Evolutionary conservation across 2,329 filamentous ascomycete species (phyloP), one percentile per base, ranked within the genome.

Genomic region (Neonectria magnoliae): DNA sequence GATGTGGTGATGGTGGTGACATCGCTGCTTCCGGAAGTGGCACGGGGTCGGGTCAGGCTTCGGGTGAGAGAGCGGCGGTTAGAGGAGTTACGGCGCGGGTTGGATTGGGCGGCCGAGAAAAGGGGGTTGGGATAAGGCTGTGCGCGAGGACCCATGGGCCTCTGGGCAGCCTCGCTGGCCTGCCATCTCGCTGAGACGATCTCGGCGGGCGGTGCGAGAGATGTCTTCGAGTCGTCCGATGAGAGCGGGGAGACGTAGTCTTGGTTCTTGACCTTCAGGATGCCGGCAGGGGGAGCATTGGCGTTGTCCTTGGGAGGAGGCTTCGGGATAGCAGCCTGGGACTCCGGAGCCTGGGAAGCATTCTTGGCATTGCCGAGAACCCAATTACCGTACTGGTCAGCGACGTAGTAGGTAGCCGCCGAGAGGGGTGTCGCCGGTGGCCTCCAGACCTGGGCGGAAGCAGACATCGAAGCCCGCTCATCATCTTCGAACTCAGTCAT

Each of bases 401-500:
- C 81, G 51, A 86, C 80, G 67, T 86, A 87, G 48, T 81, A 80
- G 1, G 82, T 81, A 2, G 80, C 79, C 0, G 82, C 81, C 2
- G 83, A 83, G 44, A 79, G 76, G 1, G 84, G 81, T 20, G 81
- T 82, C 2, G 78, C 77, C 2, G 81, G 80, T 0, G 84, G 84
- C 13, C 83, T 78, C 85, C 85, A 87, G 50, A 86, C 81, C 60
- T 83, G 80, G n/a, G 67, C 81, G 71, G 54, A 79, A 25, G 72
- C 74, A 4, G 78, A 76, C 51, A 71, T 50, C 48, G 81, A 77
- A 70, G 77, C 53, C 62, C 77, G 76, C 64, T 84, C 77, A 69
- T 85, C 82, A 75, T 87, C 82, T 65, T 87, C 84, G 62, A 87
- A 84, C 75, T 88, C 81, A 9, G 85, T 83, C 66, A 85, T 76